Evolutionary conservation across 345 rosid species (phyloP), one percentile per base, ranked within the genome.

Genomic region (Eucalyptus victrix): DNA sequence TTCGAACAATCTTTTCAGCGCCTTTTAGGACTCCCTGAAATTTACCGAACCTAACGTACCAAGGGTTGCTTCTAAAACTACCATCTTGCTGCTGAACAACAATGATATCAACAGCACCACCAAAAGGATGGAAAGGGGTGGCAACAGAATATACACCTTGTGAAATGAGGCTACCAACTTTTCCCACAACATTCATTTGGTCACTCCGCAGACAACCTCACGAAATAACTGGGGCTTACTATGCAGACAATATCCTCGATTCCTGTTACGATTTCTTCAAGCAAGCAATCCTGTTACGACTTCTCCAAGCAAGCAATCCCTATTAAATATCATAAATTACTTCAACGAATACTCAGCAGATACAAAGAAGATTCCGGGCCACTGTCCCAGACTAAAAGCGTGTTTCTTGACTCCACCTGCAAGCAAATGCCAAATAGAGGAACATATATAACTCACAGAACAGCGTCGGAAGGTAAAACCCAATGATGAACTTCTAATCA

Each of bases 11-110:
- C 94, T 96, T 97, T 92, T 96, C 98, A 1, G 96, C 93, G 21
- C 98, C 98, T 92, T 97, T 97, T 18, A 97, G 94, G 89, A 97
- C 98, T 69, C 99, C 99, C 93, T 97, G 98, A 92, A 97, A 97
- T 92, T 97, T 97, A 65, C 99, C 99, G 86, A 97, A 97, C 91
- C 97, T 93, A 86, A 97, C 99, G 69, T 97, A 94, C 99, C 99
- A 97, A 65, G 99, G 99, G 1, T 98, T 95, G 91, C 98, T 96
- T 42, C 94, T 94, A 89, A 96, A 97, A 8, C 95, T 91, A 88
- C 97, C 98, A 89, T 97, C 98, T 90, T 95, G 94, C 93, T 97
- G 99, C 90, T 93, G 96, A 89, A 97, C 98, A 56, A 95, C 99
- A 89, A 97, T 96, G 19, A 96, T 96, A 92, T 97, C 99, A 91